These are phyloP conservation scores for Sporormia fimetaria DNA, from an alignment of 495 filamentous ascomycete genomes.

Conservation along the genomic window DNA sequence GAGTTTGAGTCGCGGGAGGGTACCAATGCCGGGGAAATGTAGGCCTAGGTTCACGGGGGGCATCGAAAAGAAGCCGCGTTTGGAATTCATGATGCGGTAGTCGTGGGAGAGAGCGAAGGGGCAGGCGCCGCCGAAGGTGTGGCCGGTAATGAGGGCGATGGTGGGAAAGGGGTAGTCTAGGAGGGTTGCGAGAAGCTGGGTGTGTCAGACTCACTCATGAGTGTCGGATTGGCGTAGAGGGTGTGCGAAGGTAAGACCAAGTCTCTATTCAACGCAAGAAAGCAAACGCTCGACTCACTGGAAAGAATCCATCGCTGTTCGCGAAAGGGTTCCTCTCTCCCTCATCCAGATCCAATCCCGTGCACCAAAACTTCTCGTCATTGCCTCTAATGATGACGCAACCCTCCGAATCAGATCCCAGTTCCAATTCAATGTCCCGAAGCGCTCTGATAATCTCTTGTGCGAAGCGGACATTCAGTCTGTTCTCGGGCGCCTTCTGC, in stretches of 20 bases:
- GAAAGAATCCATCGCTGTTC: constrained; percentile 42
- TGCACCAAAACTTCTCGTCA: constrained; percentile 44
- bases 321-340: constrained; percentile 38
- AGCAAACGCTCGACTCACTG: constrained; percentile 8
- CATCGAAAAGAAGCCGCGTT: constrained; percentile 41
- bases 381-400: constrained; percentile 39
- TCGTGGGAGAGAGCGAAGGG: constrained; percentile 40
- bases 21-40: constrained; percentile 41
- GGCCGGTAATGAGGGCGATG: constrained; percentile 41
- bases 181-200: constrained; percentile 37
- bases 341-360: constrained; percentile 42
- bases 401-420: constrained; percentile 37
- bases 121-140: constrained; percentile 43
- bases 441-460: constrained; percentile 41
- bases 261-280: background rate
- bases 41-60: constrained; percentile 42
- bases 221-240: too few relatives aligned
- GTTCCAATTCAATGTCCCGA: constrained; percentile 33
- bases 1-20: constrained; percentile 39
- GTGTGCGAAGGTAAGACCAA: too few relatives aligned
- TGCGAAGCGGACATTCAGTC: constrained; percentile 36
- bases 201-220: too few relatives aligned
- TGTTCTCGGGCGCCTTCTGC: constrained; percentile 41
- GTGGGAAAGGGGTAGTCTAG: constrained; percentile 44
- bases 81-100: constrained; percentile 43